Evolutionary conservation across 768 basidiomycete species (phyloP), one percentile per base, ranked within the genome.

Genomic region (Rhodotorula taiwanensis): DNA sequence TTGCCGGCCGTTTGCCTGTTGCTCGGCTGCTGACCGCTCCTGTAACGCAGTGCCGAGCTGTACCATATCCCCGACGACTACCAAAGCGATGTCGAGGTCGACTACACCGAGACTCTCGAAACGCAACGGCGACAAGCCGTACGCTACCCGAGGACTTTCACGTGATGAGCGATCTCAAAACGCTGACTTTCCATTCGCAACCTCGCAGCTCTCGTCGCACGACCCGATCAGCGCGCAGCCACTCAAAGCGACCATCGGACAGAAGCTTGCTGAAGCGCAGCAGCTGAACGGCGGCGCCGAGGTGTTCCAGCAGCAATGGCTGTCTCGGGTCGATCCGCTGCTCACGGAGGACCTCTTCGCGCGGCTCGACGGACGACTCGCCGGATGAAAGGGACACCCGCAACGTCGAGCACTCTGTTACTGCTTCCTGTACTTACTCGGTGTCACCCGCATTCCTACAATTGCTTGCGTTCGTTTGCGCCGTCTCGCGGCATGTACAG

Each of bases 41-140:
- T 4, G 0, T 2, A 4, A 9, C 10, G 16, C 51, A 70, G 66
- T 11, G 67, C 66, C 15, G 64, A 60, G 34, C 36, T 68, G 21
- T 71, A 71, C 41, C 27, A 55, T 8, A 33, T 63, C 1, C 42
- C 57, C 4, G 64, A 71, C 50, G 67, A 69, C 55, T 66, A 69
- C 48, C 49, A 63, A 25, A 52, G 51, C 23, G 70, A 62, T 20
- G 39, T 61, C 8, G 70, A 67, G n/a, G 53, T 56, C 43, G 81
- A 80, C n/a, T 81, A 82, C 15, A 81, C 86, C 74, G 84, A 81
- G 13, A 89, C 87, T 2, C 78, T 83, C 10, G 90, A 93, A 74
- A 85, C 85, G 67, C 77, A 80, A n/a, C 86, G 90, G 36, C 83
- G 88, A 47, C 83, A 84, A 77, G 77, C 78, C 60, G 90, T 91